Base-by-base conservation (phyloP, 495 filamentous ascomycete genomes). In the Acidomyces sp. region DNA sequence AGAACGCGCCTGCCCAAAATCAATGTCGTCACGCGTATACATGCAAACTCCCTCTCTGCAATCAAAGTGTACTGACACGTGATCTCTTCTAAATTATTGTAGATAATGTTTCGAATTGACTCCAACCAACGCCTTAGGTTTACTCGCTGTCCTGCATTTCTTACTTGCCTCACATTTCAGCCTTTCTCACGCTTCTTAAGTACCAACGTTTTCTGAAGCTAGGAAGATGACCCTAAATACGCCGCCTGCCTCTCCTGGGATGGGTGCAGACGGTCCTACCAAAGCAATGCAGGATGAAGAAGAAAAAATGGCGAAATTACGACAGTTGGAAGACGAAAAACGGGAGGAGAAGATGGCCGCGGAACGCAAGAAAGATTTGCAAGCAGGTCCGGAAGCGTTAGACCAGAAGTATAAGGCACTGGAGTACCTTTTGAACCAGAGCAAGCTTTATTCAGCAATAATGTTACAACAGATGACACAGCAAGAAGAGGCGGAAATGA, bases 391-490 rank as follows among this genome's bases (percentile, higher is more conserved):
- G 25, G 72, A 77, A 41, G 69, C 25, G 58, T 68, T 58, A 54
- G 60, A 63, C 39, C 52, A 50, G 30, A 45, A 78, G 66, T 63
- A 69, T 62, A 55, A 75, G 65, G 56, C 51, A 54, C 50, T 59
- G 40, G 60, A 67, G 54, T 63, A 61, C 41, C 41, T 67, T 34
- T 56, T 67, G 21, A 61, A 54, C 22, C 64, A 67, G 51, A 66
- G 63, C 48, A 64, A 64, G 54, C 54, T 67, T 15, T 67, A 66
- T 51, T 46, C 56, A 25, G 66, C 38, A 45, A 75, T 77, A 37
- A 75, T 77, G 71, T 63, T 74, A 15, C 62, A 70, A 23, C 75
- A 76, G 43, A 77, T 77, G 68, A 69, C 73, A 42, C 67, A 72
- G 33, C 71, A 75, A 40, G 69, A 76, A 51, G 71, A 75, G 24